A percentile compares a stretch with the other conserved stretches of the same genome.
phyloP scores from a whole-genome alignment of 1,139 yeast genomes.

The Blastobotrys ciferrii region DNA sequence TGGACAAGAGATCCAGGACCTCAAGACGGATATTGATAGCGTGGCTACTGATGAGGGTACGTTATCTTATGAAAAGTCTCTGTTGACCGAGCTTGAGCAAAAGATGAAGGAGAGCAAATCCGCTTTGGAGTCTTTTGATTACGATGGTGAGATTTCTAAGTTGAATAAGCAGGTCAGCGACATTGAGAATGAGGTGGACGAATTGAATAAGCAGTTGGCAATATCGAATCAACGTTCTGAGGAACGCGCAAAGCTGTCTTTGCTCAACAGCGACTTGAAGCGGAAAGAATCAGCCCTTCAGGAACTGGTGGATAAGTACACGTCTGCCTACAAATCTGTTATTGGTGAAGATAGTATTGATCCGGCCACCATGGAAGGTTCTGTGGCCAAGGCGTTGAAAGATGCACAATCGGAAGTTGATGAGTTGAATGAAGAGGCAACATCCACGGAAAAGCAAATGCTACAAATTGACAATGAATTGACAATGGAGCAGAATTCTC shows the following conservation, averaged over 20 bases:
- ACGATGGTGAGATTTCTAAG: slow-evolving; percentile 42
- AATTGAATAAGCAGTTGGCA: slow-evolving; percentile 49
- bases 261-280: slow-evolving; percentile 42
- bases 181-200: slow-evolving; percentile 56
- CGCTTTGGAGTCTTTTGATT: slow-evolving; percentile 30
- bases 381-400: slow-evolving; percentile 16
- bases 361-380: slow-evolving; percentile 17
- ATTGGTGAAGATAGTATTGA: slow-evolving; percentile 7
- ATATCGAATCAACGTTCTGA: slow-evolving; percentile 60
- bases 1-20: slow-evolving; percentile 36
- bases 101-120: slow-evolving; percentile 24
- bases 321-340: slow-evolving; percentile 3
- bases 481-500: not conserved
- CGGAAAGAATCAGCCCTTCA: slow-evolving; percentile 34
- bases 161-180: slow-evolving; percentile 43
- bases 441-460: slow-evolving; percentile 1
- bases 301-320: slow-evolving; percentile 1
- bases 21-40: slow-evolving; percentile 41
- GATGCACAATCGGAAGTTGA: slow-evolving; percentile 10
- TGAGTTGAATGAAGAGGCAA: not conserved
- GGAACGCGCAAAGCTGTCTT: slow-evolving; percentile 48
- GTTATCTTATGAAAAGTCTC: slow-evolving; percentile 40
- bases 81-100: slow-evolving; percentile 38
- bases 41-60: slow-evolving; percentile 45
- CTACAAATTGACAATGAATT: slow-evolving; percentile 3